Evolutionary conservation across 2,329 filamentous ascomycete genomes (phyloP).

Genomic region (Macrophomina phaseolina): DNA sequence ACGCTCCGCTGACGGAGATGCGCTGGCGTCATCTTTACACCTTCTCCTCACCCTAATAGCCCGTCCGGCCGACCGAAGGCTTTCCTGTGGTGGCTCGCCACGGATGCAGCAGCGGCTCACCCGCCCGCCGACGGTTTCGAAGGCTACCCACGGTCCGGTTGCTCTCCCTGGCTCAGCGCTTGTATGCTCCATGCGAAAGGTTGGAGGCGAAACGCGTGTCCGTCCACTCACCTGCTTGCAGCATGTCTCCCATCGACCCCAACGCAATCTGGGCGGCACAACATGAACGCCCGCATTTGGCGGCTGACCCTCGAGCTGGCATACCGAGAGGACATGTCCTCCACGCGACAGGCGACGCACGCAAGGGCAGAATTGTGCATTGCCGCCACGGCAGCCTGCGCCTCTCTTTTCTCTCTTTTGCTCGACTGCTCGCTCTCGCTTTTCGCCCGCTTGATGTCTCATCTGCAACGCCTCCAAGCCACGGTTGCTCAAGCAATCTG

Average conservation of each 20-base stretch:
- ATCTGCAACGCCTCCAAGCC: slow-evolving; percentile 8
- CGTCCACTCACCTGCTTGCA: slow-evolving; percentile 15
- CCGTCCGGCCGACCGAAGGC: not conserved
- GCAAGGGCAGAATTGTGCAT: slow-evolving; percentile 16
- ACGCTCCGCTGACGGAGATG: not conserved
- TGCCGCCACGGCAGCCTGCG: slow-evolving; percentile 4
- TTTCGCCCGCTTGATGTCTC: not conserved
- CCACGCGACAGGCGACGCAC: not conserved
- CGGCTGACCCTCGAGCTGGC: slow-evolving; percentile 1
- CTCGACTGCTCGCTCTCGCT: slow-evolving; percentile 9
- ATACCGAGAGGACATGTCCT: not conserved
- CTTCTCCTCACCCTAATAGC: not conserved
- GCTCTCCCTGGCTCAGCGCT: not conserved
- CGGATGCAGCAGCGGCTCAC: slow-evolving; percentile 8
- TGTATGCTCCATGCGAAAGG: not conserved
- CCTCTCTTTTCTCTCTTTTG: not conserved
- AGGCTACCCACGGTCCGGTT: not conserved
- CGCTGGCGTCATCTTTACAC: slow-evolving; percentile 13
- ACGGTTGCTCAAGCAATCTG: slow-evolving; percentile 19
- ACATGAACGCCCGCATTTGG: slow-evolving; percentile 10
- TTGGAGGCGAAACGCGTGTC: not conserved
- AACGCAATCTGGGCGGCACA: not conserved
- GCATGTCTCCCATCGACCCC: not conserved
- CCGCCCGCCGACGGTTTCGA: slow-evolving; percentile 12
- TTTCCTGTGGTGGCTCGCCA: not conserved